A percentile compares a stretch with the other conserved stretches of the same genome.
Conservation (phyloP, 129 eudicot genomes). For the Apium graveolens region DNA sequence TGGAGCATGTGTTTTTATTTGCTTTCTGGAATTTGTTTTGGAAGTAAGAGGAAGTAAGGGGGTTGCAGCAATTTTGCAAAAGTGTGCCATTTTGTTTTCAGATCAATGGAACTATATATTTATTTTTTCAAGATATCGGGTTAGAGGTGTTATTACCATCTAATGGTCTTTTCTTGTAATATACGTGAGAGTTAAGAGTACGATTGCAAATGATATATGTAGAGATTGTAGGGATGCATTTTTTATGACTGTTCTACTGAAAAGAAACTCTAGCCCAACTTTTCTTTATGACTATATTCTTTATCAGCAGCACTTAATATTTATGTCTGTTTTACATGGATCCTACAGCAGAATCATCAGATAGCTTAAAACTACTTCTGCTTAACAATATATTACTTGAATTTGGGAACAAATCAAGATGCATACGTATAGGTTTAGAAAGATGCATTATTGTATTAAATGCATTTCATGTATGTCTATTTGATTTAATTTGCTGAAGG, state of each 20-base stretch:
- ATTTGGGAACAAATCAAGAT: not conserved
- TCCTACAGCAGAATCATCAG: not conserved
- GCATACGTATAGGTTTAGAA: not conserved
- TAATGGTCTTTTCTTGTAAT: not conserved
- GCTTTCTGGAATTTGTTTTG: not conserved
- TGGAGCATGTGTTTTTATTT: slow-evolving; percentile 13
- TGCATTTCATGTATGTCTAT: not conserved
- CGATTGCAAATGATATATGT: not conserved
- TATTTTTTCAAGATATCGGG: not conserved
- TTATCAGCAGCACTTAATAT: not conserved
- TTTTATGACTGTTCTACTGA: not conserved
- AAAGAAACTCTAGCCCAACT: not conserved
- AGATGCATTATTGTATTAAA: not conserved
- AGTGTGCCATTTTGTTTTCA: not conserved
- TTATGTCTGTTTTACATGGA: not conserved
- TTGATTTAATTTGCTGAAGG: not conserved
- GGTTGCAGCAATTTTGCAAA: not conserved
- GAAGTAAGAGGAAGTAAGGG: not conserved
- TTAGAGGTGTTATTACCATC: not conserved
- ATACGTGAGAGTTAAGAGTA: not conserved
- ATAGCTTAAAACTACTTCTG: not conserved
- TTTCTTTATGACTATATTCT: not conserved
- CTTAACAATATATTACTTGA: not conserved
- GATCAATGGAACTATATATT: not conserved
- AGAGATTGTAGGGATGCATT: not conserved